Evolutionary conservation across 129 eudicot genomes (phyloP).

Genomic region (Flaveria bidentis): DNA sequence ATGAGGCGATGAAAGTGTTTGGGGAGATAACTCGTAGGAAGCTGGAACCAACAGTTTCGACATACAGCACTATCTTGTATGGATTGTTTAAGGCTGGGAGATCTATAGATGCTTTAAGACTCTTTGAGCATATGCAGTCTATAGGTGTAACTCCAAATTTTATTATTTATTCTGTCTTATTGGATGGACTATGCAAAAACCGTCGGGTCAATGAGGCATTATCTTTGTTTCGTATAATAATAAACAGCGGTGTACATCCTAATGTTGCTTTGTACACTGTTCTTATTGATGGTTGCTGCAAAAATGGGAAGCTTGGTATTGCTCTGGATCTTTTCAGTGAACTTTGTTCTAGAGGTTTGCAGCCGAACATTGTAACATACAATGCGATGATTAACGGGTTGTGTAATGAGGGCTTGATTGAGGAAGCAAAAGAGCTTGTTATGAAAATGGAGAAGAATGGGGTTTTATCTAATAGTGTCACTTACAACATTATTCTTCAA

Average conservation of each 20-base stretch:
- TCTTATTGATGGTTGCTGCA: slow-evolving; percentile 38
- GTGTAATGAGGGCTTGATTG: slow-evolving; percentile 37
- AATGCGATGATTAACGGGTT: slow-evolving; percentile 42
- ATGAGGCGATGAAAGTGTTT: slow-evolving; percentile 30
- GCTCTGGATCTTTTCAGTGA: slow-evolving; percentile 33
- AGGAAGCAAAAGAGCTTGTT: slow-evolving; percentile 41
- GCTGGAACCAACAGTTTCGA: slow-evolving; percentile 30
- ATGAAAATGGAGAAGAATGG: slow-evolving; percentile 52
- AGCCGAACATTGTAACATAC: slow-evolving; percentile 38
- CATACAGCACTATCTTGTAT: slow-evolving; percentile 33
- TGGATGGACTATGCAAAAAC: slow-evolving; percentile 51
- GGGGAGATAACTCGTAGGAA: slow-evolving; percentile 30
- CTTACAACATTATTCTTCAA: slow-evolving; percentile 40
- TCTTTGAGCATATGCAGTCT: slow-evolving; percentile 35
- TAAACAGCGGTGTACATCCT: slow-evolving; percentile 25
- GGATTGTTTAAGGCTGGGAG: slow-evolving; percentile 35
- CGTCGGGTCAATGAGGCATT: slow-evolving; percentile 34
- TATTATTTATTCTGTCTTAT: slow-evolving; percentile 33
- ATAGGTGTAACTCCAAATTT: slow-evolving; percentile 24
- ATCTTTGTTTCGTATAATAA: slow-evolving; percentile 37
- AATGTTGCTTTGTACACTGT: slow-evolving; percentile 32
- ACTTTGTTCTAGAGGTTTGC: slow-evolving; percentile 28
- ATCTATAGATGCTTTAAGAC: slow-evolving; percentile 30
- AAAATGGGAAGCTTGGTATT: slow-evolving; percentile 26
- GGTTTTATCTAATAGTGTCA: slow-evolving; percentile 31